phyloP scores from a whole-genome alignment of 2,329 filamentous ascomycete genomes.

The Exophiala sp. region DNA sequence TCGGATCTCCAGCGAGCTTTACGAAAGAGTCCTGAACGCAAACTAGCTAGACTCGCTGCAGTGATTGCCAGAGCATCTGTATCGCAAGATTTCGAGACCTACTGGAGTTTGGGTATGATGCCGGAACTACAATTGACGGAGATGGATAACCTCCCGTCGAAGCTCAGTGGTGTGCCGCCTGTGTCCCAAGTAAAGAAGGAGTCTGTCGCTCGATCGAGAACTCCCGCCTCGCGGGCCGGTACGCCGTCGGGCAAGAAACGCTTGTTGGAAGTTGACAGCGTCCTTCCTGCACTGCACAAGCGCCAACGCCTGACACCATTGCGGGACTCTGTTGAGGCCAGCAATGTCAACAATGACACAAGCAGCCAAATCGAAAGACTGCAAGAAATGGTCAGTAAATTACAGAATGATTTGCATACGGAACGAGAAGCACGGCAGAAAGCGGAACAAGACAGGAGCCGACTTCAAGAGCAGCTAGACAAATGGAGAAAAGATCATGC shows the following conservation, averaged over 20 bases:
- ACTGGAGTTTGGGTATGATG: slow-evolving; percentile 39
- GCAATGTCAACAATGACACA: slow-evolving; percentile 8
- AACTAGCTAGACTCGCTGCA: slow-evolving; percentile 17
- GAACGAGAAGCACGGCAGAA: slow-evolving; percentile 32
- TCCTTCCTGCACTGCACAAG: slow-evolving; percentile 33
- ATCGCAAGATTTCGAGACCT: slow-evolving; percentile 35
- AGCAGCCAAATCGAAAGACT: slow-evolving; percentile 29
- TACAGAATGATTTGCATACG: slow-evolving; percentile 18
- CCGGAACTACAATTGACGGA: slow-evolving; percentile 37
- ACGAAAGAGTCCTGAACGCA: slow-evolving; percentile 24
- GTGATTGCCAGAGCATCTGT: slow-evolving; percentile 28
- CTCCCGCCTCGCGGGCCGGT: slow-evolving; percentile 26
- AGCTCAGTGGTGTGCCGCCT: slow-evolving; percentile 14
- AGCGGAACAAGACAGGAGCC: slow-evolving; percentile 31
- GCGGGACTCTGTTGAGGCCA: slow-evolving; percentile 33
- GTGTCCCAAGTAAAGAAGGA: slow-evolving; percentile 22
- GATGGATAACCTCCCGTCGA: slow-evolving; percentile 27
- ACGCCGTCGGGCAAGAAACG: slow-evolving; percentile 31
- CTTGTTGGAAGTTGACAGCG: slow-evolving; percentile 29
- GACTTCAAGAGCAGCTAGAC: slow-evolving; percentile 30
- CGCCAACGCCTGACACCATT: slow-evolving; percentile 39
- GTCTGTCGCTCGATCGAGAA: slow-evolving; percentile 14
- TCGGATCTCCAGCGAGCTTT: slow-evolving; percentile 35
- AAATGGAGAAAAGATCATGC: slow-evolving; percentile 36
- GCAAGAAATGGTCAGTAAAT: slow-evolving; percentile 30